Evolutionary conservation across 352 stramenopile species (phyloP).

Genomic region (Phytophthora meadii): DNA sequence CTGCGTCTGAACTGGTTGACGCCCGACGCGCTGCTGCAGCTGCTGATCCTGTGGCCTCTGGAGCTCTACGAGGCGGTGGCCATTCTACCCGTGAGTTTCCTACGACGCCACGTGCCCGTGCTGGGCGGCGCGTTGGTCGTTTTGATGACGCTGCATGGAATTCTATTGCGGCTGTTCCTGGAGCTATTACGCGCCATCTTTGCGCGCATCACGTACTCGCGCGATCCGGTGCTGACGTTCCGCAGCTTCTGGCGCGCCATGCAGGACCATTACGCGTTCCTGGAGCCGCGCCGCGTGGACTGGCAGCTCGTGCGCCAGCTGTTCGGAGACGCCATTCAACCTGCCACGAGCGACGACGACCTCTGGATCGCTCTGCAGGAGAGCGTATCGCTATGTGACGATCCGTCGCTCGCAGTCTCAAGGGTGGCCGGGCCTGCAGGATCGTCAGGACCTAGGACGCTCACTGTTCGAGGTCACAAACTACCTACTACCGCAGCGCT

Average conservation of each 20-base stretch:
- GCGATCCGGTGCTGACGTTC: constrained; percentile 76
- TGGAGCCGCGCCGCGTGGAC: constrained; percentile 54
- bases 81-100: constrained; percentile 77
- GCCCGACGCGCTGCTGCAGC: constrained; percentile 59
- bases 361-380: constrained; percentile 83
- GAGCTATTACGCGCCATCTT: constrained; percentile 73
- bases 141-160: constrained; percentile 77
- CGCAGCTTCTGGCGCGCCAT: constrained; percentile 74
- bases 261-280: constrained; percentile 73
- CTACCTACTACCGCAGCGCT: constrained; percentile 38
- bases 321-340: constrained; percentile 70
- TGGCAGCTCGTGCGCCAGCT: constrained; percentile 78
- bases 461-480: constrained; percentile 45
- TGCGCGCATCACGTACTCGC: constrained; percentile 69
- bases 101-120: constrained; percentile 77
- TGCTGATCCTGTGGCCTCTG: constrained; percentile 66
- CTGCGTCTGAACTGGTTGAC: constrained; percentile 43
- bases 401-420: constrained; percentile 66
- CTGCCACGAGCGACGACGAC: constrained; percentile 76
- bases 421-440: constrained; percentile 18
- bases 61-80: constrained; percentile 80
- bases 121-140: constrained; percentile 80
- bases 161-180: constrained; percentile 72
- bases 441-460: constrained; percentile 16
- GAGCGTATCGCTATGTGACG: constrained; percentile 73